Percentiles rank a stretch among this genome's conserved stretches.
Conservation (phyloP, 768 basidiomycete species). For the Amanita molliuscula region DNA sequence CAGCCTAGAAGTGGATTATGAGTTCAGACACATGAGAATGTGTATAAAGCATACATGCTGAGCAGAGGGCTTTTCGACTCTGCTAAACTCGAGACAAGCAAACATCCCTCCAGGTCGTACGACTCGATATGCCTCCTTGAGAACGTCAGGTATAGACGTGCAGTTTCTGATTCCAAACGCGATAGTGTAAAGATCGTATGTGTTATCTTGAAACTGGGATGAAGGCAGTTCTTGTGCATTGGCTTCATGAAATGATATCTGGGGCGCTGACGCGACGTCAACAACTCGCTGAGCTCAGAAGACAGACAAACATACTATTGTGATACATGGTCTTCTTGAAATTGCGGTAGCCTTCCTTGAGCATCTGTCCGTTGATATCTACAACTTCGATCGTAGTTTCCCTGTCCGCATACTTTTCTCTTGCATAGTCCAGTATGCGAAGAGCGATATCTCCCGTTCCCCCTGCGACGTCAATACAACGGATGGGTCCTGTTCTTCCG, state of each 20-base stretch:
- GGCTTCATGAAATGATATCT: constrained; percentile 85
- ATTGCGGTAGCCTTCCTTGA: constrained; percentile 80
- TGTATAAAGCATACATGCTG: constrained; percentile 51
- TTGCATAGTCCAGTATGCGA: constrained; percentile 82
- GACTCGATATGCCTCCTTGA: constrained; percentile 85
- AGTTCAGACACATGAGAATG: constrained; percentile 1
- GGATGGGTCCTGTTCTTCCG: constrained; percentile 60
- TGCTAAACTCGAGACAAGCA: constrained; percentile 94
- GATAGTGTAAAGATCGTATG: constrained; percentile 95
- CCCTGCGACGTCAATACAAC: constrained; percentile 93
- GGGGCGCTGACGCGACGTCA: constrained; percentile 52
- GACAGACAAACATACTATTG: constrained; percentile 53
- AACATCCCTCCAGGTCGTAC: constrained; percentile 95
- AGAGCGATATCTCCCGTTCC: constrained; percentile 98
- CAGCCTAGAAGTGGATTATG: constrained; percentile 34
- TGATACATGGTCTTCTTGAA: constrained; percentile 99
- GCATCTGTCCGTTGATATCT: constrained; percentile 94
- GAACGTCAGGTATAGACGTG: constrained; percentile 81
- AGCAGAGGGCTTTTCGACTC: constrained; percentile 82
- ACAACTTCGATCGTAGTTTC: constrained; percentile 84
- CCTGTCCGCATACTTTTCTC: constrained; percentile 82
- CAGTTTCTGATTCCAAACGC: constrained; percentile 98
- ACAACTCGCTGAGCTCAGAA: neutral
- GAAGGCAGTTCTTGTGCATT: constrained; percentile 78
- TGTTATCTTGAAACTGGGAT: constrained; percentile 63